These are phyloP conservation scores for Mariannaea elegans DNA, from an alignment of 2,329 filamentous ascomycete species.

Conservation along the genomic window DNA sequence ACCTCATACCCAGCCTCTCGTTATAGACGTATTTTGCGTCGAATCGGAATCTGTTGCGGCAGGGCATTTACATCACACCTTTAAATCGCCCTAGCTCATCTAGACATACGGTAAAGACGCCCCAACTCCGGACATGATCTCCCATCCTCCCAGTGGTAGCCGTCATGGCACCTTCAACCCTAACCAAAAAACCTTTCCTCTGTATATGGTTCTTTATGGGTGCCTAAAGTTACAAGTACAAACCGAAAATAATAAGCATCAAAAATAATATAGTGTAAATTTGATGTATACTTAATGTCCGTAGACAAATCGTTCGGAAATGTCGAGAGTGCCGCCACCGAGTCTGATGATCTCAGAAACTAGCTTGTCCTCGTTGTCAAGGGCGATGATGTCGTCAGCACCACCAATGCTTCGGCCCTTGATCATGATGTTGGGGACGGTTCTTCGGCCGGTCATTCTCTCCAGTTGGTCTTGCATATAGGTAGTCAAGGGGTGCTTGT, in stretches of 20 bases:
- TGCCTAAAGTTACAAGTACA: conserved; percentile 24
- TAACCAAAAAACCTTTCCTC: conserved; percentile 11
- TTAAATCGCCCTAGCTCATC: not conserved
- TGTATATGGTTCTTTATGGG: conserved; percentile 9
- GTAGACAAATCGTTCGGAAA: conserved; percentile 56
- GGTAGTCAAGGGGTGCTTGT: conserved; percentile 78
- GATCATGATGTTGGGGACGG: conserved; percentile 92
- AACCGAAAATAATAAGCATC: not conserved
- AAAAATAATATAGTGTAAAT: not conserved
- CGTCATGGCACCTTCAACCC: conserved; percentile 10
- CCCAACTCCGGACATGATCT: not conserved
- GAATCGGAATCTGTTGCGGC: not conserved
- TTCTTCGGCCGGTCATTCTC: conserved; percentile 79
- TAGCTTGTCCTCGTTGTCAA: conserved; percentile 74
- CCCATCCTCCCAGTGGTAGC: conserved; percentile 9
- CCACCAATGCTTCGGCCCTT: conserved; percentile 91
- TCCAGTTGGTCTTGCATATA: conserved; percentile 76
- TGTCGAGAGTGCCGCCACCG: conserved; percentile 71
- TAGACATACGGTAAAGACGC: conserved; percentile 17
- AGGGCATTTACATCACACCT: not conserved
- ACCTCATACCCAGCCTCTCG: not conserved
- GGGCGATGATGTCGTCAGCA: conserved; percentile 81
- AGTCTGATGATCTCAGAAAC: conserved; percentile 76
- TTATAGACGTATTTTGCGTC: not conserved
- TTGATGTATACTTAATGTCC: conserved; percentile 1